phyloP scores from a whole-genome alignment of 306 rosid genomes.

The Prunus salicina region DNA sequence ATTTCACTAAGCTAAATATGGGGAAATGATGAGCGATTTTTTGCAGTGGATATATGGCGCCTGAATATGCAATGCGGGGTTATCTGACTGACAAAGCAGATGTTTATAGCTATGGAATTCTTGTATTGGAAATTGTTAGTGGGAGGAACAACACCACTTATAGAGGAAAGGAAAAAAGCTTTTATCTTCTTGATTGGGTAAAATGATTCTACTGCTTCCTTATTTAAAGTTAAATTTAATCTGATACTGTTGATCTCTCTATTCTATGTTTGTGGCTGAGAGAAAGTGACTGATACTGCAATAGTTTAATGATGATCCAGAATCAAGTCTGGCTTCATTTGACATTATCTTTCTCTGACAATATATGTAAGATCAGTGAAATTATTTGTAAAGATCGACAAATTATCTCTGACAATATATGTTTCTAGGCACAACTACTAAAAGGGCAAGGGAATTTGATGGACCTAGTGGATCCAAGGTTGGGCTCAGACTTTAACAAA shows the following conservation, averaged over 20 bases:
- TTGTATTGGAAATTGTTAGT: slow-evolving; percentile 7
- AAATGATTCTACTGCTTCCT: neutral
- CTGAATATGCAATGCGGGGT: slow-evolving; percentile 32
- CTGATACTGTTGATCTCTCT: neutral
- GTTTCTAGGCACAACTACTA: slow-evolving; percentile 30
- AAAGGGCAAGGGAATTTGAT: slow-evolving; percentile 26
- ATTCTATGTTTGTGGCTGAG: neutral
- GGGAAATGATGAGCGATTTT: neutral
- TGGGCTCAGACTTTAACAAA: slow-evolving; percentile 29
- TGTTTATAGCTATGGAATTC: slow-evolving; percentile 34
- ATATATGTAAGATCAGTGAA: neutral
- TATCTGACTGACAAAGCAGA: slow-evolving; percentile 34
- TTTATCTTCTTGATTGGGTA: slow-evolving; percentile 33
- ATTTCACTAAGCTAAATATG: neutral
- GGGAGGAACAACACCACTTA: too few species aligned
- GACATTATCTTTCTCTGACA: too few species aligned
- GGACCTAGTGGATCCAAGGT: slow-evolving; percentile 39
- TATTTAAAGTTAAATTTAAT: neutral
- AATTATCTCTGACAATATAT: neutral
- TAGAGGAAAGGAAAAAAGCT: neutral
- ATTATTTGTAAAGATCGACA: too few species aligned
- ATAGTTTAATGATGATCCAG: neutral
- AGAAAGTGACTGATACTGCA: neutral
- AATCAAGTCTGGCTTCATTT: neutral
- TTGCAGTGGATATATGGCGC: slow-evolving; percentile 39